phyloP scores from a whole-genome alignment of 2,329 filamentous ascomycete species.

The Biscogniauxia marginata region DNA sequence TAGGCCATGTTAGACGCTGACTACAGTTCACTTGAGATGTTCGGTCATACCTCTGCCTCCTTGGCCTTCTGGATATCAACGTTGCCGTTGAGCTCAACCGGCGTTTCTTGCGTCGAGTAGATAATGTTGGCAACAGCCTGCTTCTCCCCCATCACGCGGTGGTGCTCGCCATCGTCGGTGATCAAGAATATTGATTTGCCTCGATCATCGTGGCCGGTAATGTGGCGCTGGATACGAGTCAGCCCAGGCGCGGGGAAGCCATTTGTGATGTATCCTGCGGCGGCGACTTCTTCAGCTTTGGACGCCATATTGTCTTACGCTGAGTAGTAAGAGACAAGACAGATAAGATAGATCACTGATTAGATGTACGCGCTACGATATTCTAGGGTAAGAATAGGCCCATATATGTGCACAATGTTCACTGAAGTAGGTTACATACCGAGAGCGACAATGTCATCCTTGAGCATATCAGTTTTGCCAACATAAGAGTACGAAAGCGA shows the following conservation, averaged over 20 bases:
- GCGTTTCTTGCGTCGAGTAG: constrained; percentile 10
- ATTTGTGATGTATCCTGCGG: background rate
- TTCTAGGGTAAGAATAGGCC: no score
- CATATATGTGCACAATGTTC: no score
- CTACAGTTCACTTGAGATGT: background rate
- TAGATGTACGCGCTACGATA: no score
- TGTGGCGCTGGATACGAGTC: constrained; percentile 10
- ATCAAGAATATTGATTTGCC: constrained; percentile 13
- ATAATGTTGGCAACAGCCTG: constrained; percentile 7
- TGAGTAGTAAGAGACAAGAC: no score
- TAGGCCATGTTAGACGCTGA: background rate
- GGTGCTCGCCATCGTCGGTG: constrained; percentile 16
- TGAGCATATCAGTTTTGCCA: no score
- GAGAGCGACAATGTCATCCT: no score
- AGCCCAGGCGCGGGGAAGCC: constrained; percentile 11
- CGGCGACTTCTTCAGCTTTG: background rate
- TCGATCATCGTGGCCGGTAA: constrained; percentile 13
- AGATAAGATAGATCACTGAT: no score
- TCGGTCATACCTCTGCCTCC: background rate
- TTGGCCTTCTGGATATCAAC: constrained; percentile 14
- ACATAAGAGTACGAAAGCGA: no score
- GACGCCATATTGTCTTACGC: no score
- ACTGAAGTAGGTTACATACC: no score
- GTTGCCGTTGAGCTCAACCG: constrained; percentile 13
- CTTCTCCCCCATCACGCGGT: constrained; percentile 9